A percentile compares a stretch with the other conserved stretches of the same genome.
Evolutionary conservation across 2,329 filamentous ascomycete genomes (phyloP).

Genomic region (Penicillium psychrosexuale): DNA sequence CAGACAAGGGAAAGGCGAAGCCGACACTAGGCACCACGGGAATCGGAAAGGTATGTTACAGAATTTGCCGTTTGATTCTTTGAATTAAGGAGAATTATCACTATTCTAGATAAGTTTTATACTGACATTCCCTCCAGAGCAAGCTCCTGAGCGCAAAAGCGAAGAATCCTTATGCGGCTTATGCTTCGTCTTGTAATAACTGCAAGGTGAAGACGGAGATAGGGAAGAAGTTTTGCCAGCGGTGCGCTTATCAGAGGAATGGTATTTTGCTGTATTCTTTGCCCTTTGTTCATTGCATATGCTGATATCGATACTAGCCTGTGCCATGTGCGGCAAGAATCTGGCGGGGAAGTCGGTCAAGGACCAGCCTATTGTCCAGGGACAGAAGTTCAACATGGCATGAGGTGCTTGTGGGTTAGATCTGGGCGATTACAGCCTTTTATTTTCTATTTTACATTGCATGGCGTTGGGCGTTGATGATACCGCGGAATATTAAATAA

Average conservation of each 20-base stretch:
- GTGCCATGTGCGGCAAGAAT: conserved; percentile 62
- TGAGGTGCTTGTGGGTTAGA: conserved; percentile 32
- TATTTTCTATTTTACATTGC: conserved; percentile 5
- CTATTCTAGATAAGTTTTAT: not conserved
- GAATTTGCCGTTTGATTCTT: not conserved
- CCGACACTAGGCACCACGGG: conserved; percentile 57
- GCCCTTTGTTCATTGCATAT: not conserved
- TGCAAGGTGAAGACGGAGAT: conserved; percentile 65
- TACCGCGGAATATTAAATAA: not conserved
- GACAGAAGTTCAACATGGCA: conserved; percentile 63
- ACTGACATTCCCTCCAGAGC: conserved; percentile 45
- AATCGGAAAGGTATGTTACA: conserved; percentile 54
- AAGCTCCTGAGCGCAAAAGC: conserved; percentile 63
- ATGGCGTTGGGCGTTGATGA: conserved; percentile 13
- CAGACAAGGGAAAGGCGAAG: conserved; percentile 31
- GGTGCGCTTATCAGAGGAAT: conserved; percentile 62
- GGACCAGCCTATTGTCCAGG: conserved; percentile 54
- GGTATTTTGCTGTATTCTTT: conserved; percentile 41
- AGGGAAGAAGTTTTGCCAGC: conserved; percentile 59
- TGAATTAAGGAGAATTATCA: not conserved
- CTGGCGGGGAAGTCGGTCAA: conserved; percentile 45
- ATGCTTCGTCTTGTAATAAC: conserved; percentile 58
- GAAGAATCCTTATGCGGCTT: conserved; percentile 64
- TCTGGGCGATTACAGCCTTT: not conserved
- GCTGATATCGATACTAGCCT: conserved; percentile 45